Conservation (phyloP, 2,329 filamentous ascomycete genomes). For the Neophaeococcomyces aloes region DNA sequence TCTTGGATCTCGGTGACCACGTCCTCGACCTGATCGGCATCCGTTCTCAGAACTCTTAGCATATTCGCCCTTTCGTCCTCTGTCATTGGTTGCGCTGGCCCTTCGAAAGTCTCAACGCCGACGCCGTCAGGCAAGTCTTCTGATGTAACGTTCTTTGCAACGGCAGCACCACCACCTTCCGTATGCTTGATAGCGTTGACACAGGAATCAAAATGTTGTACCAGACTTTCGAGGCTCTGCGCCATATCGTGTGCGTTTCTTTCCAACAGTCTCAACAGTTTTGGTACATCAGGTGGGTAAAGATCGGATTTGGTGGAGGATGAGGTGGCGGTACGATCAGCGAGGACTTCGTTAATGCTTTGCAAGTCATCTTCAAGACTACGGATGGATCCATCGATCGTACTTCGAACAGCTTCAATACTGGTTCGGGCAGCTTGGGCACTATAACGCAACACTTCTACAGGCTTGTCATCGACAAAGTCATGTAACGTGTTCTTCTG, state of each 20-base stretch:
- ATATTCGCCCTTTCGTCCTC: conserved; percentile 71
- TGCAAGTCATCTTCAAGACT: conserved; percentile 67
- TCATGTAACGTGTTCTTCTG: conserved; percentile 49
- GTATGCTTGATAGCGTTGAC: conserved; percentile 85
- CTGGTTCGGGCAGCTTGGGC: conserved; percentile 52
- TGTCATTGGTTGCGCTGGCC: conserved; percentile 58
- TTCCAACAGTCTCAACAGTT: conserved; percentile 54
- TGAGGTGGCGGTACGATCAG: conserved; percentile 12
- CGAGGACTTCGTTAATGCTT: conserved; percentile 49
- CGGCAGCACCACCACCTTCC: conserved; percentile 63
- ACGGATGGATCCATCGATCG: conserved; percentile 42
- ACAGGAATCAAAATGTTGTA: conserved; percentile 84
- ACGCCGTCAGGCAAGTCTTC: conserved; percentile 44
- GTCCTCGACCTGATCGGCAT: conserved; percentile 50
- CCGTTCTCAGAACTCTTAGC: conserved; percentile 58
- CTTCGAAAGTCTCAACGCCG: conserved; percentile 25
- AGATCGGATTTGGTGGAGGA: conserved; percentile 26
- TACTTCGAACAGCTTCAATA: conserved; percentile 50
- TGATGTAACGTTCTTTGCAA: conserved; percentile 47
- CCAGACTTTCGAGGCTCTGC: conserved; percentile 65
- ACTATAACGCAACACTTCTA: conserved; percentile 46
- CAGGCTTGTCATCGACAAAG: conserved; percentile 54
- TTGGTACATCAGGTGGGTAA: conserved; percentile 35
- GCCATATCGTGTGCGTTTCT: conserved; percentile 74
- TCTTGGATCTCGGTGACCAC: conserved; percentile 61